Evolutionary conservation across 352 stramenopile genomes (phyloP), one percentile per base, ranked within the genome.

Genomic region (Phytophthora foliorum): DNA sequence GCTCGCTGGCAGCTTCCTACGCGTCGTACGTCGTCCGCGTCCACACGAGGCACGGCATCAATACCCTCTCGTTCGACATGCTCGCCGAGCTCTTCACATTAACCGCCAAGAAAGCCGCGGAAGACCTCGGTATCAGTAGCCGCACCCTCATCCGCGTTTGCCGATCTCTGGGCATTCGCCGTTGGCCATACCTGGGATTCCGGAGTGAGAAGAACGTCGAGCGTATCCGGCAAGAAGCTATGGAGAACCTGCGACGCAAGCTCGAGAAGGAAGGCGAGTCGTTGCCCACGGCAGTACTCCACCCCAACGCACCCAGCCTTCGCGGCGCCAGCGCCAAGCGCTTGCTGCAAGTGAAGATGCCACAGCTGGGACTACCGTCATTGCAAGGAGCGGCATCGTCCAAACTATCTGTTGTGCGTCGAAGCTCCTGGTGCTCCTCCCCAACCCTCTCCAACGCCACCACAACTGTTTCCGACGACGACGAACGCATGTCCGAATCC

Each of bases 161-260:
- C 51, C 82, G 85, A 27, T 93, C 85, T 21, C 75, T 93, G 13
- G 85, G 82, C 29, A 93, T 93, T 65, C 85, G 85, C 21, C 81
- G 85, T 27, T 93, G 85, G 85, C 82, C 85, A 36, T 93, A 93
- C 77, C 69, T 93, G 34, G 85, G 85, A 48, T 93, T 93, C 69
- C 82, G 83, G 52, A 91, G 85, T 46, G 85, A 91, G 68, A 91
- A 91, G 51, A 93, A 91, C 55, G 85, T 91, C 50, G 83, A 93
- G 42, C 81, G 85, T 21, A 90, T 93, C 57, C 85, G 85, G 27
- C 78, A 88, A 62, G 85, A 93, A 44, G 85, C 85, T 42, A 86
- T 93, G 58, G 82, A 90, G 50, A 93, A 90, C 54, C 75, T 93
- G n/a, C 81, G 81, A 45, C 80, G 78, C 53, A 91, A 89, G 57